phyloP scores from a whole-genome alignment of 352 stramenopile species.

The Globisporangium parvum region DNA sequence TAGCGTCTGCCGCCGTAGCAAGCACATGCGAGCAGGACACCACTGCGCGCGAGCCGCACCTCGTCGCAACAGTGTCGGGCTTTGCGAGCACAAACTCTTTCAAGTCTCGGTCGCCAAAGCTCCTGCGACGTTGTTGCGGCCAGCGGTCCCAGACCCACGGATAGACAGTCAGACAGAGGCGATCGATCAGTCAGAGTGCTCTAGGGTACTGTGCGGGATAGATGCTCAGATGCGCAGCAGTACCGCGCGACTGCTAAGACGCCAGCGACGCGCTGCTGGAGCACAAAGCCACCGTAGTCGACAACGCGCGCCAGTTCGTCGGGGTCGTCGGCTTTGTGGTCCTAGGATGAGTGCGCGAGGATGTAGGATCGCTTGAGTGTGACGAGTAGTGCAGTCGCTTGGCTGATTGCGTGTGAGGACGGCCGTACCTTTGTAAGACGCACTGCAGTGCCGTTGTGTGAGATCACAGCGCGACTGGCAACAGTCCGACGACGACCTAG shows the following conservation, averaged over 20 bases:
- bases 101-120: conserved; percentile 68
- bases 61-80: conserved; percentile 37
- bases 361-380: background rate
- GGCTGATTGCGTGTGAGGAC: too few relatives aligned
- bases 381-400: too few relatives aligned
- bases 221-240: background rate
- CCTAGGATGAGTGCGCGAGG: conserved; percentile 13
- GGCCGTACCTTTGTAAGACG: conserved; percentile 43
- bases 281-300: conserved; percentile 58
- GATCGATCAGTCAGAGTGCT: conserved; percentile 6
- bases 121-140: conserved; percentile 24
- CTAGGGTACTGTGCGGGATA: background rate
- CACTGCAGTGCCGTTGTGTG: conserved; percentile 39
- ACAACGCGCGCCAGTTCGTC: conserved; percentile 53
- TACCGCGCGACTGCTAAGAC: conserved; percentile 73
- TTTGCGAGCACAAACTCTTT: conserved; percentile 64
- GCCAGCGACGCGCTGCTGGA: conserved; percentile 61
- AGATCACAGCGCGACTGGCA: conserved; percentile 59
- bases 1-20: background rate
- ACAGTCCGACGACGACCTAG: background rate
- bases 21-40: background rate
- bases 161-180: background rate
- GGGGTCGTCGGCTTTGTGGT: conserved; percentile 66
- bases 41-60: conserved; percentile 15
- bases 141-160: background rate